Percentiles rank a stretch among this genome's conserved stretches.
Evolutionary conservation across 148 eudicot genomes (phyloP).

Genomic region (Cornus florida): DNA sequence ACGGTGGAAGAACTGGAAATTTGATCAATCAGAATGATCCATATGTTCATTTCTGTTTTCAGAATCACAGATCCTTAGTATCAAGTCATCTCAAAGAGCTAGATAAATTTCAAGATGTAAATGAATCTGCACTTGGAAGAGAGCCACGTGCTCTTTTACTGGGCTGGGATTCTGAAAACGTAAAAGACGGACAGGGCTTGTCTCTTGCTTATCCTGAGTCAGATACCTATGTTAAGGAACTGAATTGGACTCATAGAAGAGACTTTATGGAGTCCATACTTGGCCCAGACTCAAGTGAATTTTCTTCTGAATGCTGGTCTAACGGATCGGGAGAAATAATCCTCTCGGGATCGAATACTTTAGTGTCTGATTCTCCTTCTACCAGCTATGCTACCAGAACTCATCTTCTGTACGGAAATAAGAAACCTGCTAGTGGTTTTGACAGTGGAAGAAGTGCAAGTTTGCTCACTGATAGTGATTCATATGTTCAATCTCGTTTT

Average conservation of each 20-base stretch:
- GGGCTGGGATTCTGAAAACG: slow-evolving; percentile 34
- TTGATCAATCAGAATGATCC: slow-evolving; percentile 18
- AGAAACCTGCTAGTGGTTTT: slow-evolving; percentile 10
- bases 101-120: slow-evolving; percentile 19
- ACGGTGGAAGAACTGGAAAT: slow-evolving; percentile 14
- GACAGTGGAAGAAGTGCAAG: slow-evolving; percentile 18
- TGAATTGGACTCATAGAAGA: slow-evolving; percentile 22
- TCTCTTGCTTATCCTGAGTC: slow-evolving; percentile 8
- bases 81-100: slow-evolving; percentile 19
- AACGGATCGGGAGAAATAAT: slow-evolving; percentile 18
- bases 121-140: slow-evolving; percentile 24
- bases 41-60: slow-evolving; percentile 13
- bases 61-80: slow-evolving; percentile 23
- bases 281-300: slow-evolving; percentile 17
- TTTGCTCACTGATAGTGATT: slow-evolving; percentile 14
- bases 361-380: slow-evolving; percentile 18
- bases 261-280: slow-evolving; percentile 17
- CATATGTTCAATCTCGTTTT: slow-evolving; percentile 13
- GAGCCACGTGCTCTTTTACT: slow-evolving; percentile 33
- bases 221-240: slow-evolving; percentile 21
- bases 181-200: slow-evolving; percentile 17
- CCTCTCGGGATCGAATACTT: slow-evolving; percentile 27
- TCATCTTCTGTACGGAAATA: slow-evolving; percentile 24
- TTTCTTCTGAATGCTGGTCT: slow-evolving; percentile 17
- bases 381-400: slow-evolving; percentile 18